A percentile compares a stretch with the other conserved stretches of the same genome.
Conservation (phyloP, 805 yeast genomes). For the Saccharomycopsis amapae region DNA sequence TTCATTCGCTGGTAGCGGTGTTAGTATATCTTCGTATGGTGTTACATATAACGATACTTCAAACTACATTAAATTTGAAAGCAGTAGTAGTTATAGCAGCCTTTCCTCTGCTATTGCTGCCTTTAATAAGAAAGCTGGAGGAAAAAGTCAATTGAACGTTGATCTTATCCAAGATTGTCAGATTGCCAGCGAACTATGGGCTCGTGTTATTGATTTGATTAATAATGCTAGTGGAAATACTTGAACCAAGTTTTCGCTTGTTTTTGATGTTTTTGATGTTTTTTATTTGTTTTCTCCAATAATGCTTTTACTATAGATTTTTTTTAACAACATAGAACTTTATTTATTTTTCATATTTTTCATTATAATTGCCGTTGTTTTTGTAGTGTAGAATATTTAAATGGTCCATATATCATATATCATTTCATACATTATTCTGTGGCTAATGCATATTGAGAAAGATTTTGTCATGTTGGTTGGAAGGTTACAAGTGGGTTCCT, state of each 20-base stretch:
- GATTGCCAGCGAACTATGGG: conserved; percentile 4
- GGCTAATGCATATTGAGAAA: no score
- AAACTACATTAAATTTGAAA: conserved; percentile 6
- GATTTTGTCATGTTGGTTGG: no score
- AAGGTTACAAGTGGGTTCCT: no score
- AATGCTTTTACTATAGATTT: no score
- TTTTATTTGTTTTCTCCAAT: no score
- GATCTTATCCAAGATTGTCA: conserved; percentile 2
- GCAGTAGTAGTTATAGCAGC: neutral
- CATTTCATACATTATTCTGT: no score
- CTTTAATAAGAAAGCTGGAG: neutral
- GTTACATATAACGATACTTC: neutral
- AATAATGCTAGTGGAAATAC: neutral
- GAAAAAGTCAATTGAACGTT: neutral
- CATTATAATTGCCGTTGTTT: no score
- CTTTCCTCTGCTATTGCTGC: neutral
- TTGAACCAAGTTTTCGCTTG: neutral
- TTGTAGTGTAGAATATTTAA: no score
- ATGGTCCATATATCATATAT: no score
- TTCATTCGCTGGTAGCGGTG: neutral
- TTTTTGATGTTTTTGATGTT: no score
- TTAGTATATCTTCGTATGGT: neutral
- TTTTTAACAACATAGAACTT: no score
- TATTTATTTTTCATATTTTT: no score
- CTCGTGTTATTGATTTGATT: conserved; percentile 4